phyloP scores from a whole-genome alignment of 441 rosid genomes.

The Aquilaria agallochum region DNA sequence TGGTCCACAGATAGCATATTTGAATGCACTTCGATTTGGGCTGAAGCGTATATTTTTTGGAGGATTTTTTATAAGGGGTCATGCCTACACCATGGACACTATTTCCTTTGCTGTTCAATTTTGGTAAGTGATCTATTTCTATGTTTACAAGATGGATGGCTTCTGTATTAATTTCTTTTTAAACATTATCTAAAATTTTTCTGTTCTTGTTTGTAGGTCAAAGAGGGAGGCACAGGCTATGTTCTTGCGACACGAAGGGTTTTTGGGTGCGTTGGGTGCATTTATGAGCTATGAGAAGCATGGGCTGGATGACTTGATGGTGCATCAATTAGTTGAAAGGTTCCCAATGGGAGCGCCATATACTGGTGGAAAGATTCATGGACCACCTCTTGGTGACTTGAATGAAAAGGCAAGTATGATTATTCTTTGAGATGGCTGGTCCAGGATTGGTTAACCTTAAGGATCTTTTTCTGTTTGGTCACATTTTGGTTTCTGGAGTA shows the following conservation, averaged over 20 bases:
- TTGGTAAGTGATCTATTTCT: constrained; percentile 44
- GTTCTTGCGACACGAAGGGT: constrained; percentile 99
- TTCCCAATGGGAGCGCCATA: constrained; percentile 99
- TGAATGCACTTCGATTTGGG: constrained; percentile 90
- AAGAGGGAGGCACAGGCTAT: constrained; percentile 94
- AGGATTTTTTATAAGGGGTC: constrained; percentile 94
- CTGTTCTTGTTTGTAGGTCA: constrained; percentile 56
- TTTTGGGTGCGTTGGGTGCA: constrained; percentile 97
- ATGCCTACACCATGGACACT: constrained; percentile 96
- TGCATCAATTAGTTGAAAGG: constrained; percentile 96
- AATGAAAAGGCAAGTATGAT: constrained; percentile 84
- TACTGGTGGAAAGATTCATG: constrained; percentile 91
- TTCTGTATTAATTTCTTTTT: too few species aligned
- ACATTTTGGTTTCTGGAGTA: neutral
- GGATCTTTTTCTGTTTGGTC: neutral
- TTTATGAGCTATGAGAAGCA: constrained; percentile 99
- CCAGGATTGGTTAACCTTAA: constrained; percentile 6
- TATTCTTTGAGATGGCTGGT: constrained; percentile 1
- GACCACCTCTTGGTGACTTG: constrained; percentile 92
- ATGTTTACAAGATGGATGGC: too few species aligned
- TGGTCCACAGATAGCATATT: constrained; percentile 39
- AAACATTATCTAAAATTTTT: constrained; percentile 6
- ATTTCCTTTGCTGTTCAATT: constrained; percentile 92
- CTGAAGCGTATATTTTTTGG: constrained; percentile 89
- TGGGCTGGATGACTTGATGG: constrained; percentile 93